Conservation (phyloP, 805 yeast species). For the Ogataea trehalophila region DNA sequence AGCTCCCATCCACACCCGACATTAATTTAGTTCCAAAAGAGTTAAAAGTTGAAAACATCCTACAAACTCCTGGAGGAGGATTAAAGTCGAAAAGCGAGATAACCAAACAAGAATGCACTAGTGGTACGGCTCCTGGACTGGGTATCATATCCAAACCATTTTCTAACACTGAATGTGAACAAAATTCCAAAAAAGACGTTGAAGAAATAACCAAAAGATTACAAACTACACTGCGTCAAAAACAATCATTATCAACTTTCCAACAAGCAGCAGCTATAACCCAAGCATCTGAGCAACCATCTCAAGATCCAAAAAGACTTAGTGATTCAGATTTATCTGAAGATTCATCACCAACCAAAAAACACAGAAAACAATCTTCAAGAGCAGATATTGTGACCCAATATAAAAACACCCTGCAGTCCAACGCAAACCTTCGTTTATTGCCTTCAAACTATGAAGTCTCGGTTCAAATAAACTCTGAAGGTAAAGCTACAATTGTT, state of each 20-base stretch:
- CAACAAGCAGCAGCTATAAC: no score
- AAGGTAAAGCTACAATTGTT: constrained; percentile 28
- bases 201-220: constrained; percentile 13
- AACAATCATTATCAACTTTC: neutral
- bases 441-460: constrained; percentile 19
- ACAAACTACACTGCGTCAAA: constrained; percentile 10
- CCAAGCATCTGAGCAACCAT: no score
- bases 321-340: neutral
- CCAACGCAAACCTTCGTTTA: neutral
- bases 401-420: neutral
- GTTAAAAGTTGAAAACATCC: constrained; percentile 20
- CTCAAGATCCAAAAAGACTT: neutral
- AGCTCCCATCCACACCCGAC: constrained; percentile 13
- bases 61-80: constrained; percentile 15
- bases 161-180: neutral
- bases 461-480: constrained; percentile 20
- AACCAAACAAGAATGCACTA: neutral
- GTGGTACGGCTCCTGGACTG: neutral
- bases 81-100: constrained; percentile 10
- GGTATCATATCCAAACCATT: neutral
- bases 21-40: constrained; percentile 19
- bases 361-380: neutral
- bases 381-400: neutral
- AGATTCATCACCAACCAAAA: no score
- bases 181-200: constrained; percentile 4